phyloP scores from a whole-genome alignment of 495 filamentous ascomycete genomes.

The Aspergillus funiculosus region DNA sequence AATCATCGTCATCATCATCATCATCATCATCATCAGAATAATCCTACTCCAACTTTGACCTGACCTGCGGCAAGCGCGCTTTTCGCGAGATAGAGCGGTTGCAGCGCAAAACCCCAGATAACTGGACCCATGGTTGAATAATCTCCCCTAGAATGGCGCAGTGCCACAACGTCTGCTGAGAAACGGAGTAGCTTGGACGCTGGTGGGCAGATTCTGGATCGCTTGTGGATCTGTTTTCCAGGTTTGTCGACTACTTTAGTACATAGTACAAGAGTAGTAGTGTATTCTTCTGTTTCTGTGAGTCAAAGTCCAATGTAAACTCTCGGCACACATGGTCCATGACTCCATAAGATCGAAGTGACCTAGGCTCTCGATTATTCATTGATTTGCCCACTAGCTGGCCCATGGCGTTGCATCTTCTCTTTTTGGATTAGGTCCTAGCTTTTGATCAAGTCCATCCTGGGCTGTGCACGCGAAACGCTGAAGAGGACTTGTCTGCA shows the following conservation, averaged over 20 bases:
- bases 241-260: slow-evolving; percentile 3
- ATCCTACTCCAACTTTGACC: background rate
- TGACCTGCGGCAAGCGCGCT: slow-evolving; percentile 42
- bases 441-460: no score
- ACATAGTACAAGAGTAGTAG: no score
- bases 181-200: no score
- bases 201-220: slow-evolving; percentile 14
- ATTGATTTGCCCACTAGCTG: slow-evolving; percentile 9
- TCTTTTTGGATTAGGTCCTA: slow-evolving; percentile 6
- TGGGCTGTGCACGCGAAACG: slow-evolving; percentile 12
- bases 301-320: slow-evolving; percentile 9
- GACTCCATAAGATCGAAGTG: slow-evolving; percentile 4
- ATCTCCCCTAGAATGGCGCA: background rate
- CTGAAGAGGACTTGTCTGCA: slow-evolving; percentile 17
- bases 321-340: slow-evolving; percentile 8
- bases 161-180: background rate
- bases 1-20: no score
- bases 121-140: slow-evolving; percentile 14
- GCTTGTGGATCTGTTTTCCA: slow-evolving; percentile 16
- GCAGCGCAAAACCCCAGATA: slow-evolving; percentile 37
- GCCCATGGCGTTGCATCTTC: slow-evolving; percentile 15
- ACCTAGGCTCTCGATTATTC: slow-evolving; percentile 3
- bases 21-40: no score
- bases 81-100: slow-evolving; percentile 38
- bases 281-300: slow-evolving; percentile 1